These are phyloP conservation scores for Orobanche coerulescens DNA, from an alignment of 257 asterid species.

Conservation along the genomic window DNA sequence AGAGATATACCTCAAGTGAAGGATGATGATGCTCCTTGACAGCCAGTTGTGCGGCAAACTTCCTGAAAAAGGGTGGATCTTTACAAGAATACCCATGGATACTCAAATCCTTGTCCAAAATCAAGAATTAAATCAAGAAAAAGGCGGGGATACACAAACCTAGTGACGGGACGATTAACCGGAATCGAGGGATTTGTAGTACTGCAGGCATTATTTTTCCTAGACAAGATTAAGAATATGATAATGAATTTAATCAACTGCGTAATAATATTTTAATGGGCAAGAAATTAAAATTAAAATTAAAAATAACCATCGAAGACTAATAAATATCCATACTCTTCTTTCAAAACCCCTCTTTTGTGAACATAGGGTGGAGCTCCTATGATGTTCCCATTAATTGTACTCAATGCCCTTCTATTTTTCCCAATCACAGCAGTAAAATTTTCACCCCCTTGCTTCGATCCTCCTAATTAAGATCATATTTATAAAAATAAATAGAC, in stretches of 20 bases:
- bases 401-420: conserved; percentile 68
- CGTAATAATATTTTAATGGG: not conserved
- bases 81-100: not conserved
- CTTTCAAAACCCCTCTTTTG: conserved; percentile 51
- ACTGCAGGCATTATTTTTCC: conserved; percentile 35
- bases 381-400: conserved; percentile 50
- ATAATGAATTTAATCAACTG: not conserved
- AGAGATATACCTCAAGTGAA: conserved; percentile 31
- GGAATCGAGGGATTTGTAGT: conserved; percentile 38
- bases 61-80: conserved; percentile 38
- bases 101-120: not conserved
- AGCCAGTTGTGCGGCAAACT: conserved; percentile 51
- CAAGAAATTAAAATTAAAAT: not conserved
- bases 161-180: conserved; percentile 65
- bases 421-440: conserved; percentile 22
- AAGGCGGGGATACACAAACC: conserved; percentile 34
- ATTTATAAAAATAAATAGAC: not conserved
- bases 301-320: not conserved
- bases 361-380: conserved; percentile 48
- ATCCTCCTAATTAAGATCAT: not conserved
- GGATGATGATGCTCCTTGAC: conserved; percentile 35
- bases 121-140: conserved; percentile 2
- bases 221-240: conserved; percentile 25
- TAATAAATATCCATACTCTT: conserved; percentile 38
- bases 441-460: not conserved